These are phyloP conservation scores for Didymella exigua DNA, from an alignment of 2,329 filamentous ascomycete genomes.

Conservation along the genomic window DNA sequence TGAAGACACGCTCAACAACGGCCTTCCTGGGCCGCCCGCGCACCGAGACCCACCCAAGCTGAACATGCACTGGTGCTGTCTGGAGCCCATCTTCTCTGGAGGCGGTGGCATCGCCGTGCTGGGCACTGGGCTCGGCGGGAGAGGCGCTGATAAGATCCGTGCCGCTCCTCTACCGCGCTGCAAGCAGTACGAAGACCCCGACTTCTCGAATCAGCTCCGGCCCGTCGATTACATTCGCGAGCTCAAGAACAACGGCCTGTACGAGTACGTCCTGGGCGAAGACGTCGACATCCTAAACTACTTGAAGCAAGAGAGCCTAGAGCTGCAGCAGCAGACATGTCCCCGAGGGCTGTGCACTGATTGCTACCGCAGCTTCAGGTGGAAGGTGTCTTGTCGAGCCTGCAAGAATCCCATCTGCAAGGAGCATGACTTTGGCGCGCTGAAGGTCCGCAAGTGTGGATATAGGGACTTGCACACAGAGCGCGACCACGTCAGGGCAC, in stretches of 20 bases:
- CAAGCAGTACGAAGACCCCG: conserved; percentile 62
- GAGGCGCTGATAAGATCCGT: conserved; percentile 61
- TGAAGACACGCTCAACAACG: conserved; percentile 45
- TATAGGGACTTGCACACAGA: conserved; percentile 61
- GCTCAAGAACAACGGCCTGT: conserved; percentile 49
- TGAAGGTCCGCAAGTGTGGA: conserved; percentile 63
- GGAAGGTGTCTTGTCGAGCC: conserved; percentile 64
- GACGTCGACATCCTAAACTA: conserved; percentile 49
- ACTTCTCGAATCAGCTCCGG: conserved; percentile 57
- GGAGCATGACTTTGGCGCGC: conserved; percentile 63
- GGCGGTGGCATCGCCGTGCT: conserved; percentile 64
- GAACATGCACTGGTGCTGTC: conserved; percentile 65
- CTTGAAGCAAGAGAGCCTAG: conserved; percentile 50
- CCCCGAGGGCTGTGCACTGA: conserved; percentile 63
- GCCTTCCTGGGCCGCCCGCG: conserved; percentile 42
- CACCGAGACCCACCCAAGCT: conserved; percentile 54
- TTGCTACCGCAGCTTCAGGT: conserved; percentile 63
- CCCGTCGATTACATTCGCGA: conserved; percentile 52
- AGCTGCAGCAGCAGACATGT: conserved; percentile 53
- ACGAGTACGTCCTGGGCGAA: conserved; percentile 50
- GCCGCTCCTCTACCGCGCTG: conserved; percentile 62
- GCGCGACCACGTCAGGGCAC: conserved; percentile 47
- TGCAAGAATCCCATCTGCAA: conserved; percentile 64
- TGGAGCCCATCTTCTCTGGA: conserved; percentile 64
- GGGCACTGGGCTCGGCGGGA: conserved; percentile 53